These are phyloP conservation scores for Castanea crenata DNA, from an alignment of 306 rosid species.

Conservation along the genomic window DNA sequence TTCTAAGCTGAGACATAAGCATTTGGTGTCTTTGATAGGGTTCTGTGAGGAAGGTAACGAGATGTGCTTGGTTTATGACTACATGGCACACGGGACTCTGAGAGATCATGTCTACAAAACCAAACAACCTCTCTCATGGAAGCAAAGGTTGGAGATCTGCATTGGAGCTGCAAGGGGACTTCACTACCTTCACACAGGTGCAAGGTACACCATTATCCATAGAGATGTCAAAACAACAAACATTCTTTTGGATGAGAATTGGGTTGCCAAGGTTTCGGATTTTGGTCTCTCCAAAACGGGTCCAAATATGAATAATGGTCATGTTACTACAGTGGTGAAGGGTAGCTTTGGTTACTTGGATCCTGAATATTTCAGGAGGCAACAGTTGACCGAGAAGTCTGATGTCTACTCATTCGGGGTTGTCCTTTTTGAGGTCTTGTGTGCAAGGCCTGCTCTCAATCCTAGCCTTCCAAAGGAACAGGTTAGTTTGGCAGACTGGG, in stretches of 20 bases:
- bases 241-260: slow-evolving; percentile 59
- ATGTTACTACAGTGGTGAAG: slow-evolving; percentile 60
- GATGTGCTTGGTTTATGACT: slow-evolving; percentile 60
- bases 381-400: slow-evolving; percentile 56
- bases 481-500: slow-evolving; percentile 63
- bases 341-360: slow-evolving; percentile 65
- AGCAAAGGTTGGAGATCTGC: slow-evolving; percentile 59
- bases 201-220: slow-evolving; percentile 59
- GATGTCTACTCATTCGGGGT: slow-evolving; percentile 64
- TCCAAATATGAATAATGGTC: slow-evolving; percentile 41
- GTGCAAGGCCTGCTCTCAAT: slow-evolving; percentile 54
- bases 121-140: slow-evolving; percentile 49
- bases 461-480: slow-evolving; percentile 55
- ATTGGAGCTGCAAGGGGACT: slow-evolving; percentile 63
- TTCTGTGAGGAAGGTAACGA: slow-evolving; percentile 50
- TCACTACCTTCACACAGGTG: slow-evolving; percentile 64
- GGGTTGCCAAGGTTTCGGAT: slow-evolving; percentile 61
- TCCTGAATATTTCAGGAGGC: slow-evolving; percentile 65
- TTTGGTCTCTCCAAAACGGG: slow-evolving; percentile 66
- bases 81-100: slow-evolving; percentile 52
- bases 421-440: slow-evolving; percentile 50
- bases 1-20: slow-evolving; percentile 60
- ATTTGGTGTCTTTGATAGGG: slow-evolving; percentile 60
- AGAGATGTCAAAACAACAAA: slow-evolving; percentile 63
- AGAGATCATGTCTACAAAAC: slow-evolving; percentile 56